Evolutionary conservation across 768 basidiomycete species (phyloP).

Genomic region (Infundibulicybe gibba): DNA sequence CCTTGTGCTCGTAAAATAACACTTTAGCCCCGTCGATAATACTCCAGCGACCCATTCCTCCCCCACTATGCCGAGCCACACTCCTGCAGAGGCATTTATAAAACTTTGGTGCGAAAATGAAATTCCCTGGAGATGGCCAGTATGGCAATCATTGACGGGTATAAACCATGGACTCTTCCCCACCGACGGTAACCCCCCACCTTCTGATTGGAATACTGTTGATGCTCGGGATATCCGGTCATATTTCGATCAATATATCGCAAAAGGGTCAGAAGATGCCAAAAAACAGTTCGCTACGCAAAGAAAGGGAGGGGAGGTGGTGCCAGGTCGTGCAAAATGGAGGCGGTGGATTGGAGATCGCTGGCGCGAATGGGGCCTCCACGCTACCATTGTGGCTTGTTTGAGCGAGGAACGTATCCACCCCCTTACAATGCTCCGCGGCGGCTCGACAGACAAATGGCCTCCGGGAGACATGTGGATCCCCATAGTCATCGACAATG

Average conservation of each 20-base stretch:
- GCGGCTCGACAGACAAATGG: constrained; percentile 1
- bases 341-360: constrained; percentile 5
- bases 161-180: constrained; percentile 18
- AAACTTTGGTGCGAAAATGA: constrained; percentile 7
- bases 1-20: too few relatives aligned
- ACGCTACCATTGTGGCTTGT: constrained; percentile 6
- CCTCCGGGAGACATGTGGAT: constrained; percentile 5
- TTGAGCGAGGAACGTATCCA: constrained; percentile 8
- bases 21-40: too few relatives aligned
- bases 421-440: constrained; percentile 5
- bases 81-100: constrained; percentile 10
- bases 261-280: not conserved
- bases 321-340: constrained; percentile 13
- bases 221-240: constrained; percentile 6
- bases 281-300: constrained; percentile 1
- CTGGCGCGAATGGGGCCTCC: constrained; percentile 11
- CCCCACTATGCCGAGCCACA: constrained; percentile 8
- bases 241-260: constrained; percentile 11
- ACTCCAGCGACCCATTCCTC: not conserved
- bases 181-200: constrained; percentile 10
- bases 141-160: constrained; percentile 17
- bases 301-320: not conserved
- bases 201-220: constrained; percentile 8
- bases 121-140: constrained; percentile 10
- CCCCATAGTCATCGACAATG: constrained; percentile 4